These are phyloP conservation scores for Mucuna pruriens DNA, from an alignment of 306 rosid species.

Conservation along the genomic window DNA sequence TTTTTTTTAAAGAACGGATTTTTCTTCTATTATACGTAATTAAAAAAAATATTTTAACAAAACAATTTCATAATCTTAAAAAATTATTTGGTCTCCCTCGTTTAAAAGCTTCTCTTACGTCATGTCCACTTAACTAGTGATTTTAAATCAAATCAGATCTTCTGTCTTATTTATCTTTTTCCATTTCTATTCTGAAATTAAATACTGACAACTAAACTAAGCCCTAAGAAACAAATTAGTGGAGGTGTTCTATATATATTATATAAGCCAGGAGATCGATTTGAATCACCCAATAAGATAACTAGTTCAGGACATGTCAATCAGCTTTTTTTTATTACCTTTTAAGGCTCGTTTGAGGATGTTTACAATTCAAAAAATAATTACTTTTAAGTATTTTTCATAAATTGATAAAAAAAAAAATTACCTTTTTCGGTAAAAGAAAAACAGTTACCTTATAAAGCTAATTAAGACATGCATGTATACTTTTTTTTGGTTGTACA, in stretches of 20 bases:
- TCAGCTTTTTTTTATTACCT: not conserved
- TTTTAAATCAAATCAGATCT: not conserved
- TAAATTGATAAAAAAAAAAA: not conserved
- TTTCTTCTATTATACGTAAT: not conserved
- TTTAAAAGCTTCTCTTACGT: not conserved
- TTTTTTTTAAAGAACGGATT: not conserved
- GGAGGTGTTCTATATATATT: not conserved
- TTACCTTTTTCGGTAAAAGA: not conserved
- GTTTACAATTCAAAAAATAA: not conserved
- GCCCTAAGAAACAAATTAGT: not conserved
- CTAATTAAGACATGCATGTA: not conserved
- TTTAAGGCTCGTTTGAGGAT: not conserved
- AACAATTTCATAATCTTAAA: not conserved
- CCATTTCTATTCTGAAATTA: not conserved
- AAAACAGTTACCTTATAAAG: not conserved
- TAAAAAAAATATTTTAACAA: not conserved
- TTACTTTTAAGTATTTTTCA: not conserved
- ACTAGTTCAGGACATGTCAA: not conserved
- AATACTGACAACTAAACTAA: not conserved
- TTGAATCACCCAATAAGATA: not conserved
- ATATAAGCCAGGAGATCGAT: not conserved
- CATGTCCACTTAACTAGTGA: not conserved
- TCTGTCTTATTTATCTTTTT: not conserved
- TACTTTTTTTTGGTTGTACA: not conserved
- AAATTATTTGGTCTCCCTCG: not conserved